A percentile compares a stretch with the other conserved stretches of the same genome.
phyloP scores from a whole-genome alignment of 2,329 filamentous ascomycete species.

The Alternaria triticina region DNA sequence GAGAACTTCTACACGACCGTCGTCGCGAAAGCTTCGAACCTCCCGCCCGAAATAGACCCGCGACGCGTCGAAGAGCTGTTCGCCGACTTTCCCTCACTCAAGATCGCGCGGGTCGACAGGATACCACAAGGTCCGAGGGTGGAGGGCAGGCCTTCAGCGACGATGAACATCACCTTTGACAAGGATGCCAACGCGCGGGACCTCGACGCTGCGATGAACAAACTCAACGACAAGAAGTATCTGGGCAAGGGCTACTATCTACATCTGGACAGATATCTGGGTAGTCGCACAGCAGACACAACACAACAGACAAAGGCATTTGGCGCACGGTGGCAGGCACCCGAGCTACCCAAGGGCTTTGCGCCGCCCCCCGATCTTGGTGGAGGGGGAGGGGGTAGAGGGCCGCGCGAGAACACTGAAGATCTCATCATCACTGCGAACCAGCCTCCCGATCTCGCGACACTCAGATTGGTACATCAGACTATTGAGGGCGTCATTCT shows the following conservation, averaged over 20 bases:
- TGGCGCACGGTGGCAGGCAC: conserved; percentile 37
- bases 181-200: conserved; percentile 35
- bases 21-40: conserved; percentile 42
- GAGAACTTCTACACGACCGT: conserved; percentile 39
- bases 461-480: conserved; percentile 84
- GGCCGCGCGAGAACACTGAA: conserved; percentile 31
- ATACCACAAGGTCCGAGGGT: conserved; percentile 26
- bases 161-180: conserved; percentile 44
- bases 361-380: conserved; percentile 39
- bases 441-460: conserved; percentile 77
- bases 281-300: conserved; percentile 29
- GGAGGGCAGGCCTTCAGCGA: conserved; percentile 29
- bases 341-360: conserved; percentile 37
- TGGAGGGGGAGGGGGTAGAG: conserved; percentile 19
- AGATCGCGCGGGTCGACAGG: conserved; percentile 41
- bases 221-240: conserved; percentile 44
- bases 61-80: conserved; percentile 39
- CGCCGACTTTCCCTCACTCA: conserved; percentile 37
- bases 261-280: conserved; percentile 42
- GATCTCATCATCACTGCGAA: conserved; percentile 58
- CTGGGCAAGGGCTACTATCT: conserved; percentile 43
- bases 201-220: conserved; percentile 41
- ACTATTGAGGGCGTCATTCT: conserved; percentile 80
- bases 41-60: conserved; percentile 35
- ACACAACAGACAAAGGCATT: conserved; percentile 36